Evolutionary conservation across 2,329 filamentous ascomycete genomes (phyloP).

Genomic region (Xylariales sp.): DNA sequence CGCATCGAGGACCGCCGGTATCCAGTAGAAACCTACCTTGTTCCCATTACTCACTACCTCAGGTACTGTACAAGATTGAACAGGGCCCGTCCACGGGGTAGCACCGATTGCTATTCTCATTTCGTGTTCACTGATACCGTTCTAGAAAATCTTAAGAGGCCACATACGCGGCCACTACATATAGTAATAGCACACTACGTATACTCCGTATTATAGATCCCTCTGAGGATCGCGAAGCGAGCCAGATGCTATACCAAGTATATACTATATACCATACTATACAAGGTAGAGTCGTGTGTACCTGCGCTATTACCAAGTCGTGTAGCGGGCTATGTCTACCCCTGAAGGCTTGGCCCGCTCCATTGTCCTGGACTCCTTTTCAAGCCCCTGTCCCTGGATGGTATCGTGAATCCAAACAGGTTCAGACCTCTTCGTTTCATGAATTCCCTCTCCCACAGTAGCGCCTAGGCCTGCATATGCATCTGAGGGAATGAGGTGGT

Average conservation of each 20-base stretch:
- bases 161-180: too few species aligned
- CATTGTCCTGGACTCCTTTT: slow-evolving; percentile 18
- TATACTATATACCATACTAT: background rate
- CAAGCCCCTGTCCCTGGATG: slow-evolving; percentile 12
- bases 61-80: too few species aligned
- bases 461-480: slow-evolving; percentile 24
- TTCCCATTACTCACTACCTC: background rate
- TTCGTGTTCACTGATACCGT: too few species aligned
- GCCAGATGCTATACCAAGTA: background rate
- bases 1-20: background rate
- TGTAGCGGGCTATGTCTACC: slow-evolving; percentile 14
- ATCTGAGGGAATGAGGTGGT: slow-evolving; percentile 14
- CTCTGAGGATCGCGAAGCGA: background rate
- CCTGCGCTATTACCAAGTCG: background rate
- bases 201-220: too few species aligned
- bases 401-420: background rate
- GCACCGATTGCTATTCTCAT: too few species aligned
- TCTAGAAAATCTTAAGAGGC: too few species aligned
- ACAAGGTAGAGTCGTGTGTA: background rate
- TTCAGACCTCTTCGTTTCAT: slow-evolving; percentile 20
- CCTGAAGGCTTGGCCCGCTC: slow-evolving; percentile 29
- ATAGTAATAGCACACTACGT: too few species aligned
- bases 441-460: slow-evolving; percentile 22
- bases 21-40: background rate
- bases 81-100: too few species aligned